Evolutionary conservation across 139 green algal genomes (phyloP).

Genomic region (Tetradesmus lagerheimii): DNA sequence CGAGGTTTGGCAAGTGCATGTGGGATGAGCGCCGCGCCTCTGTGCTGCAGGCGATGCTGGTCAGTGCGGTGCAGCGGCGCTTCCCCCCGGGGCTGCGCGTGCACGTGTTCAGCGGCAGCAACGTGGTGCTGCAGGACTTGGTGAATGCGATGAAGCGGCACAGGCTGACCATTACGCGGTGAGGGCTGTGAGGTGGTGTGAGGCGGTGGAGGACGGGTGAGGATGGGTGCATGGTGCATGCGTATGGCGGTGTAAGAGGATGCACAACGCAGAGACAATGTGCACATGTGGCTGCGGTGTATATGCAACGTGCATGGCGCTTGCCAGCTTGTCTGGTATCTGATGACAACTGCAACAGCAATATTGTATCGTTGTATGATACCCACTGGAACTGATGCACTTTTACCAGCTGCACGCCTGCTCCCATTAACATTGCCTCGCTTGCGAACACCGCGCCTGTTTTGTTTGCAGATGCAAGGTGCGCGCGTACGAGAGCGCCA

Average conservation of each 20-base stretch:
- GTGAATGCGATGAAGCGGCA: constrained; percentile 49
- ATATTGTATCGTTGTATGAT: too few species aligned
- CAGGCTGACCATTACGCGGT: constrained; percentile 49
- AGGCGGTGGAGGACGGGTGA: too few species aligned
- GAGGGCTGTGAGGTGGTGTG: too few species aligned
- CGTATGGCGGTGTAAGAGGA: too few species aligned
- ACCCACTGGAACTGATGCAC: too few species aligned
- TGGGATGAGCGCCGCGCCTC: constrained; percentile 67
- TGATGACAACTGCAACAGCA: too few species aligned
- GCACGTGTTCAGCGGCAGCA: constrained; percentile 39
- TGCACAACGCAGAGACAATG: too few species aligned
- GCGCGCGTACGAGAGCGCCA: constrained; percentile 32
- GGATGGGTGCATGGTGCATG: background rate
- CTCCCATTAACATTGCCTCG: too few species aligned
- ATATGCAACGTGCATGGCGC: too few species aligned
- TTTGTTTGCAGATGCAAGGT: constrained; percentile 67
- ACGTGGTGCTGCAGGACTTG: constrained; percentile 46
- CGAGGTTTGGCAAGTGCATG: constrained; percentile 62
- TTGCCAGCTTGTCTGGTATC: too few species aligned
- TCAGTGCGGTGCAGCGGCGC: constrained; percentile 83
- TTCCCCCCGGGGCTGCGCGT: constrained; percentile 63
- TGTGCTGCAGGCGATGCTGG: constrained; percentile 82
- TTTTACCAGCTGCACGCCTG: too few species aligned
- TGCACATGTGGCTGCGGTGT: too few species aligned
- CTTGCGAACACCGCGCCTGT: background rate